Evolutionary conservation across 225 moss, liverwort and hornwort genomes (phyloP).

Genomic region (Polytrichum commune): DNA sequence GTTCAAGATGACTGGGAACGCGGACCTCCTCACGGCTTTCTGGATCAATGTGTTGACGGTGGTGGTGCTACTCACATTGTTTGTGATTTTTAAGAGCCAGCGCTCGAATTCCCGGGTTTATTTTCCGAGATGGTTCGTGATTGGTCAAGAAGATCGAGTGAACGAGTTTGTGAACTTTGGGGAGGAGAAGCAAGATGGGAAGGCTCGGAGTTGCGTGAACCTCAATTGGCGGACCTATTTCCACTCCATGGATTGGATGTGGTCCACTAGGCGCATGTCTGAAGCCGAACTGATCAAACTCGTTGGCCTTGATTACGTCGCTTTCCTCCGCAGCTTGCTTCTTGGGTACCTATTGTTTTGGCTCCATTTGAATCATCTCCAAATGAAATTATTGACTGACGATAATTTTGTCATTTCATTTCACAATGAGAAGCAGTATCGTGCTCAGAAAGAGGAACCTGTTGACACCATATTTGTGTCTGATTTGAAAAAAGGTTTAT

Average conservation of each 20-base stretch:
- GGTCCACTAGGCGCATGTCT: constrained; percentile 45
- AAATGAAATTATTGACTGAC: no score
- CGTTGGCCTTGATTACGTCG: constrained; percentile 69
- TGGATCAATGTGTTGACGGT: constrained; percentile 47
- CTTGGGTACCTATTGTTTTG: constrained; percentile 46
- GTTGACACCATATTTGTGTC: no score
- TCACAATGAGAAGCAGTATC: no score
- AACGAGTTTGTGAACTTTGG: constrained; percentile 10
- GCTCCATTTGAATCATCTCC: no score
- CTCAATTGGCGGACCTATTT: constrained; percentile 36
- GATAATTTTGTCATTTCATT: no score
- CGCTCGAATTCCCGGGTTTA: constrained; percentile 62
- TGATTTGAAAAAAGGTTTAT: no score
- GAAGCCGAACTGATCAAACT: constrained; percentile 57
- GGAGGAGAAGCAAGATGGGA: constrained; percentile 26
- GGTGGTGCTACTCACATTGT: constrained; percentile 16
- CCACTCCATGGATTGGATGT: constrained; percentile 53
- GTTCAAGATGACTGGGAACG: no score
- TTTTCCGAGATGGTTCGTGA: constrained; percentile 48
- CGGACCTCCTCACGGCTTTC: constrained; percentile 39
- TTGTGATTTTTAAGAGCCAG: constrained; percentile 51
- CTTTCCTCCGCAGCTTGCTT: constrained; percentile 53
- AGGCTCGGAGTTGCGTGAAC: constrained; percentile 1
- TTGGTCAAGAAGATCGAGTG: constrained; percentile 31
- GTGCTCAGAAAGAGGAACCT: no score